Base-by-base conservation (phyloP, 1,284 basidiomycete genomes). In the Boletus semigastroideus region DNA sequence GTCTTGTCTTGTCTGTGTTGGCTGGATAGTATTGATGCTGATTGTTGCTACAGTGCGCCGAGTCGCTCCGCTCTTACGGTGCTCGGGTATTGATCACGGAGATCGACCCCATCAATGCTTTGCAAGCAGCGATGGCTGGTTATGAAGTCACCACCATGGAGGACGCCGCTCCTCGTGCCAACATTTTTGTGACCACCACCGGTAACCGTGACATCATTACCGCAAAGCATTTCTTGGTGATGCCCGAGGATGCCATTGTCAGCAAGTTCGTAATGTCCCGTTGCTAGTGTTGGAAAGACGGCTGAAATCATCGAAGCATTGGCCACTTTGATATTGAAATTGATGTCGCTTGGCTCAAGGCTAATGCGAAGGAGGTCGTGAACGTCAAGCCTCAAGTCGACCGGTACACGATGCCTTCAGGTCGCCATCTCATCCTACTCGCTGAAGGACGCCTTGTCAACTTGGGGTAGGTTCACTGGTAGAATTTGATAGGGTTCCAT, bases 371-470 rank as follows among this genome's bases (percentile, higher is more conserved):
- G 69, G 79, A 86, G 56, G 83, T 76, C 59, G 80, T 88, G 71
- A 98, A 99, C 80, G 82, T 99, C 79, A 99, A 99, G 83, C 97
- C 96, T 64, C 96, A 99, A 78, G 97, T 99, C 51, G 96, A 99
- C 78, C 92, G 96, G 63, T 99, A 79, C 85, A 97, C 93, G 66
- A 93, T 96, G 87, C 63, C 86, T 54, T 84, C 76, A 52, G 94
- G 94, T 54, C 90, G 92, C 59, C 96, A 98, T 80, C 78, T 99
- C 77, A 90, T 99, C 75, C 87, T 99, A 52, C 92, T 99, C 58
- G 96, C 96, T 52, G 94, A 98, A 71, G 96, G 96, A 60, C 96
- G 97, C 80, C 90, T 99, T 58, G 96, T 99, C 72, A 99, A 99
- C 85, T 82, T 99, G 65, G 96, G 96, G 79, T 95, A 76, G 54